Percentiles rank a stretch among this genome's conserved stretches.
Evolutionary conservation across 108 stramenopile species (phyloP).

Genomic region (Cylindrotheca closterium): DNA sequence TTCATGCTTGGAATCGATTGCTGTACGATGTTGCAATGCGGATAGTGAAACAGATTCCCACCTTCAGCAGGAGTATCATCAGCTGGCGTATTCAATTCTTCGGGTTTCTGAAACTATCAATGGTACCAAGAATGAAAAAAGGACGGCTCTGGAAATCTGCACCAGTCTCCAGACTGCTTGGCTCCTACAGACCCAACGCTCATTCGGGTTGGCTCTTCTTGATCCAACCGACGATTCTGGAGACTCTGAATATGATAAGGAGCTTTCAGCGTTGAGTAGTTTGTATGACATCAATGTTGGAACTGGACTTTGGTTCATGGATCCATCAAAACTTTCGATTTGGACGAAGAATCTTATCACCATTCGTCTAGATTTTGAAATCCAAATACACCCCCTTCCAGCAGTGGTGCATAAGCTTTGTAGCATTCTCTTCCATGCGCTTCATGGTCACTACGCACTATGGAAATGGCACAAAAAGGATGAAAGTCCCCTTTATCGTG

Average conservation of each 20-base stretch:
- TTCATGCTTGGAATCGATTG: constrained; percentile 10
- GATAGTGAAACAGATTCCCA: neutral
- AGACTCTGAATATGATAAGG: constrained; percentile 34
- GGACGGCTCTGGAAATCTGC: neutral
- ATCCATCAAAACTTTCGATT: constrained; percentile 16
- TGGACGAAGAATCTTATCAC: constrained; percentile 50
- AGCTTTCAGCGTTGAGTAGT: constrained; percentile 20
- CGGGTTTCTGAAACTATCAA: neutral
- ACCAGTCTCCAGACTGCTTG: constrained; percentile 32
- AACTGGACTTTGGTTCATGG: constrained; percentile 18
- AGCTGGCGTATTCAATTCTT: constrained; percentile 12
- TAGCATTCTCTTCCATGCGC: constrained; percentile 21
- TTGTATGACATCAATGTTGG: constrained; percentile 2
- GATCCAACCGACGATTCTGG: constrained; percentile 40
- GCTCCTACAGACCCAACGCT: constrained; percentile 38
- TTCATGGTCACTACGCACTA: constrained; percentile 24
- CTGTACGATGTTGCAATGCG: constrained; percentile 23
- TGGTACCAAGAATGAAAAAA: neutral
- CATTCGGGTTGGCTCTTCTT: constrained; percentile 43
- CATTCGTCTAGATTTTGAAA: constrained; percentile 55
- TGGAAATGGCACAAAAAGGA: constrained; percentile 30
- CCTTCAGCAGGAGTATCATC: constrained; percentile 7
- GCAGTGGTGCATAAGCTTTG: constrained; percentile 46
- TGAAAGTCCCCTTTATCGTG: neutral
- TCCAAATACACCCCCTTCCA: constrained; percentile 25